Base-by-base conservation (phyloP, 495 filamentous ascomycete genomes). In the Lasiosphaeria ovina region DNA sequence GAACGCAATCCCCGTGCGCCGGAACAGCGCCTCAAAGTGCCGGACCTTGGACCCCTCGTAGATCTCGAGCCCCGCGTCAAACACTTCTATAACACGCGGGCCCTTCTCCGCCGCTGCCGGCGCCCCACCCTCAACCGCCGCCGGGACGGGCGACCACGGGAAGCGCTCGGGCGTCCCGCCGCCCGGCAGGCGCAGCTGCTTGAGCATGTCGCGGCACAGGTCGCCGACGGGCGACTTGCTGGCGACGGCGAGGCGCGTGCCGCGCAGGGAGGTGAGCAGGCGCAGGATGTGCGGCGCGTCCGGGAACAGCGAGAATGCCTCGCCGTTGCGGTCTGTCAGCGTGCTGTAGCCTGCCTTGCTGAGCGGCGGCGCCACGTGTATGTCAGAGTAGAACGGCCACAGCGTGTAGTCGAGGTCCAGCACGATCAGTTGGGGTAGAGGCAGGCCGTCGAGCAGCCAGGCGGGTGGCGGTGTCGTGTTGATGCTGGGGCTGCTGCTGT, bases 401-500 rank as follows among this genome's bases (percentile, higher is more conserved):
- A 98, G 81, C 0, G 94, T 98, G 79, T 96, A 97, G 79, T 98
- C 94, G 54, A 97, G 83, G 72, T 98, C 94, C 76, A 98, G 96
- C 58, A 89, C 88, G 62, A 98, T 83, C 61, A 95, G 76, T 62
- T 88, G 90, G 0, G 94, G 94, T 3, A 98, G 85, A 1, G 91
- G 89, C 0, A 85, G 82, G 58, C 85, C 86, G 73, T 98, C 93
- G 52, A 74, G 82, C 70, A 96, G 70, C 58, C 69, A 78, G 38
- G 32, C 14, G 5, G 49, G 48, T 45, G 36, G 16, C 24, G 24
- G 24, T 24, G 24, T 24, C 24, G 24, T 24, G 24, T 24, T 24
- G 24, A 24, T 24, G 51, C 10, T 42, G 35, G 47, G 45, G 45
- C 17, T 16, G 64, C n/a, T 54, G 49, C 35, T 56, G 4, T 45